Percentiles rank a stretch among this genome's conserved stretches.
Conservation (phyloP, 345 rosid genomes). For the Eucalyptus victrix region DNA sequence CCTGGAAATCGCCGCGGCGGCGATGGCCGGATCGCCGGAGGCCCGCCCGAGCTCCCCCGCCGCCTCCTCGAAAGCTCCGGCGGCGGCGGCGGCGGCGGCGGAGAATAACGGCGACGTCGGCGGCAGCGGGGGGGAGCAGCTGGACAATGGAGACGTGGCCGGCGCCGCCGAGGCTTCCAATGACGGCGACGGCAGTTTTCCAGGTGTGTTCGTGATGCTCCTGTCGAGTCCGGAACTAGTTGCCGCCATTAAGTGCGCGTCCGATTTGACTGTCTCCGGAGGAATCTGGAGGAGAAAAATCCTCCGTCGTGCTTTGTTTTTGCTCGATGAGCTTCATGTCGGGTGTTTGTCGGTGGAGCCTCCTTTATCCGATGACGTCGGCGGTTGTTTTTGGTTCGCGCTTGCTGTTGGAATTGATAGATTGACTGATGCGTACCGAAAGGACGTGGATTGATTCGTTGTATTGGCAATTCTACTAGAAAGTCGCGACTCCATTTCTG, state of each 20-base stretch:
- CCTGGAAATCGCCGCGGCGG: neutral
- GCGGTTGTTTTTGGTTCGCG: neutral
- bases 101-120: neutral
- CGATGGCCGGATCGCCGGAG: constrained; percentile 40
- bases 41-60: neutral
- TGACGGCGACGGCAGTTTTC: neutral
- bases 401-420: neutral
- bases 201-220: constrained; percentile 8
- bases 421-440: neutral
- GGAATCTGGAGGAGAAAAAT: neutral
- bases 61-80: neutral
- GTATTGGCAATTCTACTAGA: neutral
- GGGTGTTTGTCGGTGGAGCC: neutral
- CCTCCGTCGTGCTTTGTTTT: neutral
- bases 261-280: neutral
- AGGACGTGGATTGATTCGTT: neutral
- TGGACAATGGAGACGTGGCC: constrained; percentile 7
- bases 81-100: neutral
- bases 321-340: neutral
- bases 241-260: neutral
- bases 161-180: neutral
- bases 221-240: neutral
- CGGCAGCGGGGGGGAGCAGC: neutral
- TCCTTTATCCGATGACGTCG: neutral
- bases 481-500: neutral